Conservation (phyloP, 2,329 filamentous ascomycete species). For the Tolypocladium cylindrosporum region DNA sequence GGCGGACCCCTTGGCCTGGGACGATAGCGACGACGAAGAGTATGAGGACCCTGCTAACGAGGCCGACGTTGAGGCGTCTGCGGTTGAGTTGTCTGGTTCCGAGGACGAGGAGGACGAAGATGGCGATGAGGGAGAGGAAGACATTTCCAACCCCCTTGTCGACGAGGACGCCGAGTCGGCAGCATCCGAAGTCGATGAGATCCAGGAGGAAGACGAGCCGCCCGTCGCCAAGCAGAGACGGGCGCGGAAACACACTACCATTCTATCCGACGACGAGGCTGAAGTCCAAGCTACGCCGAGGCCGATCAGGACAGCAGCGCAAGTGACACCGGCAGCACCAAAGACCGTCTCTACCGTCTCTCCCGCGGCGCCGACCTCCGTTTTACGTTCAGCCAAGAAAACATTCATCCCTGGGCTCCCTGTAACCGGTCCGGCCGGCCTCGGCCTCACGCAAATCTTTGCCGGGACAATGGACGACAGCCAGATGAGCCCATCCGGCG, state of each 20-base stretch:
- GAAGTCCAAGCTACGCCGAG: conserved; percentile 37
- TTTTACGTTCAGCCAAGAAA: conserved; percentile 59
- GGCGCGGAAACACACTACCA: conserved; percentile 36
- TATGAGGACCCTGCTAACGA: conserved; percentile 29
- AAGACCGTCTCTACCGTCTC: conserved; percentile 38
- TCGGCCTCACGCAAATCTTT: conserved; percentile 84
- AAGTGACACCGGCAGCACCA: conserved; percentile 31
- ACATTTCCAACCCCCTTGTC: conserved; percentile 19
- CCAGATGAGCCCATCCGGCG: conserved; percentile 24
- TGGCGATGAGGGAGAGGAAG: conserved; percentile 24
- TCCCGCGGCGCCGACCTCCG: conserved; percentile 49
- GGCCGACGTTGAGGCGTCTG: conserved; percentile 26
- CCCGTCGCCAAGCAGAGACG: conserved; percentile 34
- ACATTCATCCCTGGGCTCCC: conserved; percentile 60
- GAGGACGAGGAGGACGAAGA: conserved; percentile 27
- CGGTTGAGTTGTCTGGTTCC: conserved; percentile 34
- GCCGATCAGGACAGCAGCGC: conserved; percentile 25
- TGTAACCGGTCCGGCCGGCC: conserved; percentile 47
- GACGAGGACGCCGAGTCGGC: conserved; percentile 30
- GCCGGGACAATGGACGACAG: conserved; percentile 75
- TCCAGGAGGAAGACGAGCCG: conserved; percentile 26
- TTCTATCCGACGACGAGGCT: conserved; percentile 54
- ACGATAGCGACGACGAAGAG: conserved; percentile 46
- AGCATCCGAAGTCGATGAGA: conserved; percentile 13
- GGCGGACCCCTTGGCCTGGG: conserved; percentile 42